Evolutionary conservation across 2,329 filamentous ascomycete genomes (phyloP).

Genomic region (Cryphonectria parasitica): DNA sequence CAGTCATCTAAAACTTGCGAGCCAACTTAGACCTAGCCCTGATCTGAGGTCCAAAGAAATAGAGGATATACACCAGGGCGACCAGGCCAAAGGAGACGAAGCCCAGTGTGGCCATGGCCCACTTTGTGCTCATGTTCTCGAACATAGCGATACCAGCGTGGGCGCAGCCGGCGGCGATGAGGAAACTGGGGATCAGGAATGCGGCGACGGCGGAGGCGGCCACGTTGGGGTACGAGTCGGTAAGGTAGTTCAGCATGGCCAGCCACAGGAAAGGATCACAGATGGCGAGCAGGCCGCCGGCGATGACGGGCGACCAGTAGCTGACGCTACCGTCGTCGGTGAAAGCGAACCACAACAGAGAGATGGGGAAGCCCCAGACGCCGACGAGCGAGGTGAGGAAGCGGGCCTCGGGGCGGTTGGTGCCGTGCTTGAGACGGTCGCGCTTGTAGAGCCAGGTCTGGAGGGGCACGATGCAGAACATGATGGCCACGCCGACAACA

Average conservation of each 20-base stretch:
- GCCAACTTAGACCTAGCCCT: slow-evolving; percentile 41
- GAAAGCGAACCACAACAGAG: slow-evolving; percentile 48
- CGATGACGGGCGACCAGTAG: slow-evolving; percentile 47
- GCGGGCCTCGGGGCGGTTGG: slow-evolving; percentile 45
- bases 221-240: slow-evolving; percentile 47
- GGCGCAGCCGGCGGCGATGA: slow-evolving; percentile 44
- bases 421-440: slow-evolving; percentile 41
- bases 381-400: slow-evolving; percentile 46
- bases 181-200: slow-evolving; percentile 48
- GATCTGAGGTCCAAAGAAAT: slow-evolving; percentile 43
- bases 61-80: slow-evolving; percentile 45
- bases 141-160: slow-evolving; percentile 43
- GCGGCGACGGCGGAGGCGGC: slow-evolving; percentile 47
- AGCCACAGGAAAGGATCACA: slow-evolving; percentile 48
- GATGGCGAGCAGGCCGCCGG: slow-evolving; percentile 45
- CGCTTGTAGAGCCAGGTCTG: slow-evolving; percentile 46
- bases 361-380: slow-evolving; percentile 48
- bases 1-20: slow-evolving; percentile 32
- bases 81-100: slow-evolving; percentile 46
- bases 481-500: slow-evolving; percentile 45
- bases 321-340: slow-evolving; percentile 43
- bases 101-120: slow-evolving; percentile 46
- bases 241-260: slow-evolving; percentile 48
- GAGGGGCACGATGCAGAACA: slow-evolving; percentile 46
- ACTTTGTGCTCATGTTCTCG: slow-evolving; percentile 42